These are phyloP conservation scores for Gloeophyllum trabeum DNA, from an alignment of 768 basidiomycete species.

Conservation along the genomic window DNA sequence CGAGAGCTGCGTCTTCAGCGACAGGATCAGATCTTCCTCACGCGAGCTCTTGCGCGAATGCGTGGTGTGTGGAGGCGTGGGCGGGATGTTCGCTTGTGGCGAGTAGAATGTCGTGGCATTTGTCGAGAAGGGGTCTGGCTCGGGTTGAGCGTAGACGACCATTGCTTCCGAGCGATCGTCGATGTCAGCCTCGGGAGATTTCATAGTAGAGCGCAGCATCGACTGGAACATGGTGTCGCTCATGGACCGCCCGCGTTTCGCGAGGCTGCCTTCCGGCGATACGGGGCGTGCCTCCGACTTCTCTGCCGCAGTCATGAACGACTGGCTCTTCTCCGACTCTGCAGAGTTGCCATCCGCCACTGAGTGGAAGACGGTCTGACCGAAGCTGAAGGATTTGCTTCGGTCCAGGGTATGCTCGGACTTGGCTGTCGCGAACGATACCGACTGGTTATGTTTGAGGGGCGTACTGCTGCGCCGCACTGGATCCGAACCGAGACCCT, in stretches of 20 bases:
- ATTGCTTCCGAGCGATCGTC: conserved; percentile 39
- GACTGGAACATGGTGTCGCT: conserved; percentile 58
- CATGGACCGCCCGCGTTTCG: conserved; percentile 30
- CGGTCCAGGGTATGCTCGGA: conserved; percentile 28
- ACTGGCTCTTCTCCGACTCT: conserved; percentile 9
- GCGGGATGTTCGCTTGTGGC: conserved; percentile 60
- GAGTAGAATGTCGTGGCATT: conserved; percentile 71
- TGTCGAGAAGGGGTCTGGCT: conserved; percentile 67
- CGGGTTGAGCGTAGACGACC: conserved; percentile 24
- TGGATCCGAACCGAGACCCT: conserved; percentile 2
- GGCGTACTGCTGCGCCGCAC: conserved; percentile 3
- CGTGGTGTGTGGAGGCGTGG: conserved; percentile 32
- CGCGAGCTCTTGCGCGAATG: conserved; percentile 55
- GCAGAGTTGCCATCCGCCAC: conserved; percentile 15
- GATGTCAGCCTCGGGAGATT: conserved; percentile 40
- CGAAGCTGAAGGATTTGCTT: conserved; percentile 60
- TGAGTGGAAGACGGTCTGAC: conserved; percentile 52
- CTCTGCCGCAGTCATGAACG: no score
- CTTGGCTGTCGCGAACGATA: not conserved
- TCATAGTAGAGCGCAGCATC: conserved; percentile 28
- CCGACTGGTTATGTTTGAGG: not conserved
- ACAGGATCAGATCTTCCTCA: conserved; percentile 62
- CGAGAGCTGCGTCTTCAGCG: conserved; percentile 63
- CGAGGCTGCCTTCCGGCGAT: not conserved
- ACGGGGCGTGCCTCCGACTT: no score